A percentile compares a stretch with the other conserved stretches of the same genome.
Conservation (phyloP, 148 eudicot genomes). For the Fallopia convolvulus region DNA sequence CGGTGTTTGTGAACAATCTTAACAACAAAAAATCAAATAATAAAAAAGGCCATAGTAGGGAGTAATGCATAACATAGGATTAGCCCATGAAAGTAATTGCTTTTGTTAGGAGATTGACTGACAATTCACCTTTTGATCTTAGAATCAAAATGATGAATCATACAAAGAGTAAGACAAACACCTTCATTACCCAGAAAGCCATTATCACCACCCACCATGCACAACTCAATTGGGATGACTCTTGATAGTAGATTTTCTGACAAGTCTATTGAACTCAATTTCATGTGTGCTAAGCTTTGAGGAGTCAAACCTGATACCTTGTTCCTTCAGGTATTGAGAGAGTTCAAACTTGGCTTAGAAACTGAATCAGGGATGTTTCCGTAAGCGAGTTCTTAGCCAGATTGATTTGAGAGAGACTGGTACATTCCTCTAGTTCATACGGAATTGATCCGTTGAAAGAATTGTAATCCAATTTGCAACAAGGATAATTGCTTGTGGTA, state of each 20-base stretch:
- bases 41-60: constrained; percentile 27
- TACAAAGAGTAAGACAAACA: constrained; percentile 28
- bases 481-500: constrained; percentile 39
- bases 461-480: constrained; percentile 56
- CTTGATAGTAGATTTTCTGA: constrained; percentile 71
- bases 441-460: constrained; percentile 58
- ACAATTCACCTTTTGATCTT: not conserved
- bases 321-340: constrained; percentile 77
- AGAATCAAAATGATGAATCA: constrained; percentile 19
- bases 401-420: constrained; percentile 54
- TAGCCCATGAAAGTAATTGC: constrained; percentile 33
- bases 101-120: not conserved
- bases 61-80: constrained; percentile 30
- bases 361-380: constrained; percentile 54
- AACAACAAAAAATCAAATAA: constrained; percentile 23
- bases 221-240: constrained; percentile 41
- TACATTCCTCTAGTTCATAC: constrained; percentile 46
- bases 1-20: constrained; percentile 23
- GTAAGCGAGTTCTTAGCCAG: constrained; percentile 54
- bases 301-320: constrained; percentile 58
- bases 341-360: constrained; percentile 49
- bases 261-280: constrained; percentile 62
- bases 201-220: constrained; percentile 41
- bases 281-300: constrained; percentile 42
- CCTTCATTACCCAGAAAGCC: constrained; percentile 61